Evolutionary conservation across 371 early-diverging fungal species (phyloP).

Genomic region (Rhizopus sp.): DNA sequence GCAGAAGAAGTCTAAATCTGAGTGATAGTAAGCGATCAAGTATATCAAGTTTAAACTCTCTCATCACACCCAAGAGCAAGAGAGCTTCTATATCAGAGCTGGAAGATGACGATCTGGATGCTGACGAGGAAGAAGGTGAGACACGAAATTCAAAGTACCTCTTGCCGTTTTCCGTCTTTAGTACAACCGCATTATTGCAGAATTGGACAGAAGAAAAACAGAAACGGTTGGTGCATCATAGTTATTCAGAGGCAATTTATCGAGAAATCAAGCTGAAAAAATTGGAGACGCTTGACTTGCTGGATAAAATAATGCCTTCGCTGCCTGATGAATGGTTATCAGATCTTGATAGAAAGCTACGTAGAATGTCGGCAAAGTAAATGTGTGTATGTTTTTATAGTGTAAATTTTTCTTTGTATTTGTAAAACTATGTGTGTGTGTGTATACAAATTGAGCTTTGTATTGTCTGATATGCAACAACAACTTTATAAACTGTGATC

Average conservation of each 20-base stretch:
- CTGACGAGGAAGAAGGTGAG: conserved; percentile 12
- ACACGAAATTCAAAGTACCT: conserved; percentile 24
- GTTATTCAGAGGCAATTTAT: conserved; percentile 22
- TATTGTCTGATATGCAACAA: too few species aligned
- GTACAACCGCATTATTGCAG: conserved; percentile 15
- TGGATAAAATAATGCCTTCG: conserved; percentile 23
- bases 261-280: conserved; percentile 26
- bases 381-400: too few species aligned
- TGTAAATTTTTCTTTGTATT: too few species aligned
- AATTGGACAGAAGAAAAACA: conserved; percentile 23
- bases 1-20: background rate
- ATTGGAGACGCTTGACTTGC: conserved; percentile 15
- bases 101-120: conserved; percentile 8
- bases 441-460: too few species aligned
- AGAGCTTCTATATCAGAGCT: conserved; percentile 4
- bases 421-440: too few species aligned
- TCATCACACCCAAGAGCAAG: conserved; percentile 13
- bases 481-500: too few species aligned
- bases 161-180: conserved; percentile 20
- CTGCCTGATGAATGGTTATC: conserved; percentile 30
- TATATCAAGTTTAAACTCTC: conserved; percentile 17
- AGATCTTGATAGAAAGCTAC: conserved; percentile 14
- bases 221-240: conserved; percentile 2
- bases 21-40: conserved; percentile 14
- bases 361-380: background rate